Conservation (phyloP, 495 filamentous ascomycete genomes). For the Niebla homalea region DNA sequence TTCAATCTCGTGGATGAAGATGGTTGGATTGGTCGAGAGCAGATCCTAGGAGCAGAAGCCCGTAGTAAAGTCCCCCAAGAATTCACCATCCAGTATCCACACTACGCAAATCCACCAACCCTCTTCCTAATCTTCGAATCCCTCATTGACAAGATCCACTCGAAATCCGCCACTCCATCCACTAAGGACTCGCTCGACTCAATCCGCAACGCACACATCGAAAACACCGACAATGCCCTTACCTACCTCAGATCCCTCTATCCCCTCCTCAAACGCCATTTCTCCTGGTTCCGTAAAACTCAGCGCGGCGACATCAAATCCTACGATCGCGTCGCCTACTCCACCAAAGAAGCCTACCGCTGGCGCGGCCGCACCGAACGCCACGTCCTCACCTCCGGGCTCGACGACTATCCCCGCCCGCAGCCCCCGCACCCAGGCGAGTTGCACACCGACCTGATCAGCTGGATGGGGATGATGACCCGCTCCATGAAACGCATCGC, state of each 20-base stretch:
- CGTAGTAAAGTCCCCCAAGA: slow-evolving; percentile 91
- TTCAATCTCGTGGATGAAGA: slow-evolving; percentile 92
- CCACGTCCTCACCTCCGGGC: slow-evolving; percentile 82
- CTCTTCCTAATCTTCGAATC: slow-evolving; percentile 77
- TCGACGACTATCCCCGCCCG: slow-evolving; percentile 90
- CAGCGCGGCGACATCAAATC: slow-evolving; percentile 81
- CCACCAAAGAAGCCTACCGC: slow-evolving; percentile 69
- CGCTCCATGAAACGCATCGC: slow-evolving; percentile 68
- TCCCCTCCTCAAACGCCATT: slow-evolving; percentile 83
- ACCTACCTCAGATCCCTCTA: slow-evolving; percentile 72
- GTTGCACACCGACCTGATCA: slow-evolving; percentile 87
- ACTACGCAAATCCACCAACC: slow-evolving; percentile 97
- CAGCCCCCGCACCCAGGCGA: slow-evolving; percentile 97
- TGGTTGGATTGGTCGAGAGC: slow-evolving; percentile 94
- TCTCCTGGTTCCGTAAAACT: slow-evolving; percentile 86
- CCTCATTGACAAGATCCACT: slow-evolving; percentile 62
- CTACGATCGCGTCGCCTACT: slow-evolving; percentile 81
- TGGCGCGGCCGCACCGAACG: slow-evolving; percentile 84
- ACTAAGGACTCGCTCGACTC: slow-evolving; percentile 9
- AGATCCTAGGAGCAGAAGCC: slow-evolving; percentile 89
- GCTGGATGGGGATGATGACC: slow-evolving; percentile 94
- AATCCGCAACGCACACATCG: slow-evolving; percentile 11
- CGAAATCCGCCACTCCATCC: slow-evolving; percentile 20
- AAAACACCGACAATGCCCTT: slow-evolving; percentile 28
- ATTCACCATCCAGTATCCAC: slow-evolving; percentile 92